These are phyloP conservation scores for Phaeotremella skinneri DNA, from an alignment of 768 basidiomycete genomes.

Conservation along the genomic window DNA sequence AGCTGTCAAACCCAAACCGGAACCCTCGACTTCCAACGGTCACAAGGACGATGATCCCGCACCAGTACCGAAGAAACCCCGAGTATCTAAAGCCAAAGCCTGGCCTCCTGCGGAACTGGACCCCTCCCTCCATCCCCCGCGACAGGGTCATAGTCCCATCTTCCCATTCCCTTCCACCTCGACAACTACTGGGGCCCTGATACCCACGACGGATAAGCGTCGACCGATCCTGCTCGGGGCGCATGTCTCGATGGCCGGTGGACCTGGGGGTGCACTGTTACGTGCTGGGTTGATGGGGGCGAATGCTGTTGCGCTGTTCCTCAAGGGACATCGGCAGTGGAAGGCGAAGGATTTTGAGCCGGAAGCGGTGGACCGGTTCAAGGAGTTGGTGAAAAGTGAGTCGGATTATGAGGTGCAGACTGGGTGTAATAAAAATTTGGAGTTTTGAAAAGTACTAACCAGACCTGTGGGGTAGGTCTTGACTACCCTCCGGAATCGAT, in stretches of 20 bases:
- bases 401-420: not conserved
- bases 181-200: conserved; percentile 17
- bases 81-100: conserved; percentile 27
- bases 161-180: conserved; percentile 18
- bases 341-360: conserved; percentile 61
- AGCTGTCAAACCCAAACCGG: conserved; percentile 5
- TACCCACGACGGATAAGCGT: conserved; percentile 4
- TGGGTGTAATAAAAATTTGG: too few species aligned
- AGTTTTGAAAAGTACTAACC: too few species aligned
- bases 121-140: conserved; percentile 30
- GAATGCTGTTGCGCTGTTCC: conserved; percentile 77
- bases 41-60: conserved; percentile 14
- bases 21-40: conserved; percentile 6
- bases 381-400: conserved; percentile 58
- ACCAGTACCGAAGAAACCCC: conserved; percentile 26
- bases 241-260: conserved; percentile 77
- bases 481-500: conserved; percentile 65
- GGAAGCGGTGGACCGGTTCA: conserved; percentile 61
- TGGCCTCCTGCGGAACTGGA: conserved; percentile 42
- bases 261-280: conserved; percentile 68
- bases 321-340: conserved; percentile 85
- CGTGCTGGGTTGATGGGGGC: conserved; percentile 73
- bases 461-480: conserved; percentile 47
- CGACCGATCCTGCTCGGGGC: conserved; percentile 60
- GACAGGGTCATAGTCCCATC: conserved; percentile 31